These are phyloP conservation scores for Cadophora gregata DNA, from an alignment of 2,329 filamentous ascomycete species.

Conservation along the genomic window DNA sequence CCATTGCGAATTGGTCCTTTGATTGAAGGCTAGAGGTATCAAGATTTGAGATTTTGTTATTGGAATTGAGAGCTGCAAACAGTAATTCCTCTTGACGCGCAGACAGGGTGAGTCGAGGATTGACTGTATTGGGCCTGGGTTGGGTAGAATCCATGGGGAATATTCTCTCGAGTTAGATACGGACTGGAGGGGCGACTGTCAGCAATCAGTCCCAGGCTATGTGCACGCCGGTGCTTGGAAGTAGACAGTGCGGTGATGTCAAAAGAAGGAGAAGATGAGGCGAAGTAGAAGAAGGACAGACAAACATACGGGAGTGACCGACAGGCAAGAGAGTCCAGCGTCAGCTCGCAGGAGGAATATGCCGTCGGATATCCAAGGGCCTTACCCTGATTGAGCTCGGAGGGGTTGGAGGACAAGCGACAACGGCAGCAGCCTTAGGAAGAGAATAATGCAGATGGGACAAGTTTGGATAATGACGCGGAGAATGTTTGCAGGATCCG, in stretches of 20 bases:
- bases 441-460: neutral
- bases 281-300: neutral
- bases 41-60: slow-evolving; percentile 46
- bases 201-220: slow-evolving; percentile 14
- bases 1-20: slow-evolving; percentile 51
- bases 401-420: neutral
- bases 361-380: slow-evolving; percentile 16
- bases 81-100: slow-evolving; percentile 79
- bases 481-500: neutral
- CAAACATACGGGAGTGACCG: slow-evolving; percentile 2
- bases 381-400: neutral
- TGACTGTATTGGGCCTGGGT: slow-evolving; percentile 30
- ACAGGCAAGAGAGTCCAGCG: neutral
- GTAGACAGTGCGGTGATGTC: neutral
- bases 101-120: slow-evolving; percentile 72
- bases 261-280: slow-evolving; percentile 9
- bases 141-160: slow-evolving; percentile 34
- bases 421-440: neutral
- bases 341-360: slow-evolving; percentile 15
- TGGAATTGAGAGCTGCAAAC: slow-evolving; percentile 77
- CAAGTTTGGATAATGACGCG: too few species aligned
- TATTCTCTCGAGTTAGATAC: slow-evolving; percentile 2
- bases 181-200: slow-evolving; percentile 13
- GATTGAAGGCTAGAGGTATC: slow-evolving; percentile 41
- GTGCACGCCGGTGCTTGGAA: neutral